Evolutionary conservation across 2,329 filamentous ascomycete genomes (phyloP).

Genomic region (Penicillium janthinellum): DNA sequence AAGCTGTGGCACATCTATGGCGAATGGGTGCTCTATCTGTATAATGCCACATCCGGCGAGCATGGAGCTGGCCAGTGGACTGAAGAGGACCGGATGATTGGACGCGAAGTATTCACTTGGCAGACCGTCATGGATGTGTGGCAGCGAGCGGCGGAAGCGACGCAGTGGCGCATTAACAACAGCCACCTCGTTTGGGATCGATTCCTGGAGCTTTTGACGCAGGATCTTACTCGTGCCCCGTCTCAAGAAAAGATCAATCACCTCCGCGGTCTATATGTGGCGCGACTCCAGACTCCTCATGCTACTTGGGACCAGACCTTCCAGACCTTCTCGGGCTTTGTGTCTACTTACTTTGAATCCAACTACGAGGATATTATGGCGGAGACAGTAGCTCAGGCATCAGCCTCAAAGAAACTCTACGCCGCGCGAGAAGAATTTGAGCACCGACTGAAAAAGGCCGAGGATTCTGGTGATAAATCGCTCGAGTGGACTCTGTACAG

Average conservation of each 20-base stretch:
- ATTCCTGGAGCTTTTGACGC: slow-evolving; percentile 57
- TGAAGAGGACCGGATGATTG: slow-evolving; percentile 60
- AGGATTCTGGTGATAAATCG: slow-evolving; percentile 54
- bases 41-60: slow-evolving; percentile 54
- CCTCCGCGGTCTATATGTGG: slow-evolving; percentile 55
- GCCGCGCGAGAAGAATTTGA: slow-evolving; percentile 58
- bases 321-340: slow-evolving; percentile 61
- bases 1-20: slow-evolving; percentile 65
- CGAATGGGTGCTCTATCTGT: slow-evolving; percentile 61
- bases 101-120: slow-evolving; percentile 61
- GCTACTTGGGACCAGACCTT: slow-evolving; percentile 62
- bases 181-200: slow-evolving; percentile 65
- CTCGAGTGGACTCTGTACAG: slow-evolving; percentile 56
- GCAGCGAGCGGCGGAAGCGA: slow-evolving; percentile 58
- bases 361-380: slow-evolving; percentile 63
- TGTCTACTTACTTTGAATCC: slow-evolving; percentile 57
- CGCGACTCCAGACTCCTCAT: slow-evolving; percentile 60
- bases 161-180: slow-evolving; percentile 62
- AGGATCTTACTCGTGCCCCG: slow-evolving; percentile 53
- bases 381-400: slow-evolving; percentile 53
- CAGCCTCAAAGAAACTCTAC: slow-evolving; percentile 57
- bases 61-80: slow-evolving; percentile 45
- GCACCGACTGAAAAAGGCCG: slow-evolving; percentile 54
- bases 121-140: slow-evolving; percentile 59
- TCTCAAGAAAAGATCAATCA: slow-evolving; percentile 52